Base-by-base conservation (phyloP, 192 early-diverging fungal genomes). In the Allomyces macrogynus region DNA sequence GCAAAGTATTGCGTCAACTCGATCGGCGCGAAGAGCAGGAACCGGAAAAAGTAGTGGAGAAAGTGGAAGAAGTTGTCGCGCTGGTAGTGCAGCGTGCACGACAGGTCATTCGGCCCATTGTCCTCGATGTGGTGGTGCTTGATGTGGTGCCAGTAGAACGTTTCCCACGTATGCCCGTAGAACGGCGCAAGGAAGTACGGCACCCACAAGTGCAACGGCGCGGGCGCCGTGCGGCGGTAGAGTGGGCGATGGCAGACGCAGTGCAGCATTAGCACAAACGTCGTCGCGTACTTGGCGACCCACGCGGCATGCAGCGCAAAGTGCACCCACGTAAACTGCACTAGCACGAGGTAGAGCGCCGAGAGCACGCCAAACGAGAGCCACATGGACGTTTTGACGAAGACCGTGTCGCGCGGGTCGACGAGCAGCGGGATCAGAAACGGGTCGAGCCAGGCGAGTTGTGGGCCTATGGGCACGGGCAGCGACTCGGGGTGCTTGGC, bases 111-210 rank as follows among this genome's bases (percentile, higher is more conserved):
- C 5, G 69, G 71, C 11, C 62, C 66, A 62, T 77, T 77, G 65
- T 77, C 76, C 24, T 69, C 71, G 61, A 76, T 65, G 63, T 77
- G 76, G 68, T 77, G 76, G 65, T 71, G 73, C 65, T 76, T 76
- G 60, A 72, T 65, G 70, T 76, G 75, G 63, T 76, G 75, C 60
- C 65, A 72, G 67, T 67, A 73, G 69, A 68, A 76, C 22, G 74
- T 73, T 40, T 66, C 67, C 62, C 63, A 73, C 40, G 66, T 65
- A 10, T 65, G 66, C 18, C 62, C 66, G 24, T 26, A 67, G 26
- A 63, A 67, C 26, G 66, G 64, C 5, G 32, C 63, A 4, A 65
- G 40, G 18, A 67, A 14, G 65, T 26, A 72, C 69, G 32, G 67
- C 65, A 75, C 27, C 60, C 64, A 57, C 25, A 32, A 32, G 61